Evolutionary conservation across 495 filamentous ascomycete species (phyloP), one percentile per base, ranked within the genome.

Genomic region (Lichina pygmaea): DNA sequence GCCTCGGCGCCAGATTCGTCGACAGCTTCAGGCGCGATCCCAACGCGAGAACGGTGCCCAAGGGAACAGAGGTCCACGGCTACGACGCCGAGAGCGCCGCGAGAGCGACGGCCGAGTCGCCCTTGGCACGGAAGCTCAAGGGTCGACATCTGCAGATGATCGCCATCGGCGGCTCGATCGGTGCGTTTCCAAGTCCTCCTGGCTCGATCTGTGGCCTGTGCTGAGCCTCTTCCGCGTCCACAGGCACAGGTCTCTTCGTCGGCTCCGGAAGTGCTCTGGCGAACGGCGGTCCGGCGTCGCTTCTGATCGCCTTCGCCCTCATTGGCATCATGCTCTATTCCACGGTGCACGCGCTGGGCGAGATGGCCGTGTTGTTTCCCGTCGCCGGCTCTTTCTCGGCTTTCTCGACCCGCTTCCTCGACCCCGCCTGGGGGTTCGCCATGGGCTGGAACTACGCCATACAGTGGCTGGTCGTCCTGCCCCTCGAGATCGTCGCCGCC

Each of bases 381-480:
- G 77, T 93, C 16, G 81, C 86, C 39, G 86, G 86, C 46, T 92
- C 84, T 16, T 95, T 95, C 58, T 77, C 85, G 10, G 76, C 83
- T 34, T 93, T 84, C 58, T 92, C 86, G 13, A 93, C 82, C 34
- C 72, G 86, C 24, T 95, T 94, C 54, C 55, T 94, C 8, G 86
- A 94, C 53, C 86, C 86, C 9, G 83, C 86, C 3, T 94, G 86
- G 86, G 89, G 89, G 0, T 94, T 94, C 53, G 86, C 89, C 41
- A 92, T 93, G 82, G 89, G 89, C 31, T 93, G 86, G 86, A 93
- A 93, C 34, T 97, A 97, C 57, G 84, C 81, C 5, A 53, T 97
- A 53, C 85, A 94, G 64, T 94, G 89, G 89, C 70, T 95, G 0
- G 66, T 84, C 34, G 75, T 85, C 1, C 60, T 97, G 10, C 89